Evolutionary conservation across 768 basidiomycete species (phyloP).

Genomic region (Neoboletus magnificus): DNA sequence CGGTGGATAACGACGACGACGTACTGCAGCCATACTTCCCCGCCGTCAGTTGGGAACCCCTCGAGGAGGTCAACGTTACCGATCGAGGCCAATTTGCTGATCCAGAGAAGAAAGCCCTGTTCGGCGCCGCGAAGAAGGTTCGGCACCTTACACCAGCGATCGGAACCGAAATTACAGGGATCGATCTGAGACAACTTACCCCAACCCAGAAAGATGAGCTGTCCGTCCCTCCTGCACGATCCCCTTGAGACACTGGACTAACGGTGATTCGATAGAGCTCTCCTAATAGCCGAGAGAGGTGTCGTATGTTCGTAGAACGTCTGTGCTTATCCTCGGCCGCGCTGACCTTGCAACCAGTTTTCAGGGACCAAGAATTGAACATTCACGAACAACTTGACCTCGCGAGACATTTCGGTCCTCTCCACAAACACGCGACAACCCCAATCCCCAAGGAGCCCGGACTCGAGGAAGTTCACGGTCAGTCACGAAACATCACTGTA

Average conservation of each 20-base stretch:
- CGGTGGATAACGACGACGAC: not conserved
- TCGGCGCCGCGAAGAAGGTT: conserved; percentile 64
- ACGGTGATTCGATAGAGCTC: conserved; percentile 42
- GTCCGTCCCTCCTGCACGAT: conserved; percentile 37
- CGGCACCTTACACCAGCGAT: conserved; percentile 67
- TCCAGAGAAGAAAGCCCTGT: conserved; percentile 60
- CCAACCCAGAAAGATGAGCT: conserved; percentile 74
- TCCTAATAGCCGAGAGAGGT: conserved; percentile 72
- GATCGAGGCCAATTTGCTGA: conserved; percentile 72
- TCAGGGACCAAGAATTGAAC: conserved; percentile 69
- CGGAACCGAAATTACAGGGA: conserved; percentile 70
- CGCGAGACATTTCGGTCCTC: conserved; percentile 65
- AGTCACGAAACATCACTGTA: conserved; percentile 13
- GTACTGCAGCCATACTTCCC: conserved; percentile 59
- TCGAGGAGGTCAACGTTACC: conserved; percentile 52
- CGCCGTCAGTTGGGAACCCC: conserved; percentile 59
- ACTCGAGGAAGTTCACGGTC: conserved; percentile 73
- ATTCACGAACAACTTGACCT: conserved; percentile 71
- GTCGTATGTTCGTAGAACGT: conserved; percentile 58
- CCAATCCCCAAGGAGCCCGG: conserved; percentile 68
- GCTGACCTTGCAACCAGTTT: conserved; percentile 42
- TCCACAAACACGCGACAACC: conserved; percentile 83
- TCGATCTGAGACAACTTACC: conserved; percentile 69
- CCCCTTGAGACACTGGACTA: not conserved
- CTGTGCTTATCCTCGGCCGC: too few relatives aligned